Base-by-base conservation (phyloP, 2,329 filamentous ascomycete species). In the Coniochaeta sp. region DNA sequence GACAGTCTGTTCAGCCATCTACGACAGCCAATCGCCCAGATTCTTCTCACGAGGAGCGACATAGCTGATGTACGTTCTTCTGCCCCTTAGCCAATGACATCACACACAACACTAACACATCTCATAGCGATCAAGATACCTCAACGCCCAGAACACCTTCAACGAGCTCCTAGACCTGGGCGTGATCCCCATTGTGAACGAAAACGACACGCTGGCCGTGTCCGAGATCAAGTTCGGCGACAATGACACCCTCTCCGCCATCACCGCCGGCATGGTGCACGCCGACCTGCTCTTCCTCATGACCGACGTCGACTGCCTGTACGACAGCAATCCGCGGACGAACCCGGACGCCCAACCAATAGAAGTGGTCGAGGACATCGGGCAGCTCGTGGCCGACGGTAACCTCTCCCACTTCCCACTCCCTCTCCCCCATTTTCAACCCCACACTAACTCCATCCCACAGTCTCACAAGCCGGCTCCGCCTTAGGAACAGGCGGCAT, bases 151-250 rank as follows among this genome's bases (percentile, higher is more conserved):
- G 70, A 96, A 96, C 65, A 97, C 94, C 0, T 89, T 99, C 66
- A 81, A 83, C 50, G 90, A 96, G 68, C 78, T 97, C 46, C 74
- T 99, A 16, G 85, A 91, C 62, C 94, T 96, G 86, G 91, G 91
- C 2, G 92, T 97, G 22, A 95, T 99, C 56, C 94, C 94, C 9
- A 96, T 99, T 61, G 94, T 99, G 57, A 99, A 99, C 63, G 94
- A 99, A 71, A 99, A 99, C 69, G 94, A 99, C 68, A 99, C 94
- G 3, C 74, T 99, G 51, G 90, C 91, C 22, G 94, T 99, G 58
- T 89, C 92, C 42, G 94, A 99, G 78, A 99, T 99, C 73, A 97
- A 97, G 75, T 99, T 99, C 65, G 94, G 94, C 59, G 94, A 99
- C 75, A 99, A 99, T 62, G 94, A 99, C 69, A 99, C 94, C 1